Evolutionary conservation across 2,329 filamentous ascomycete genomes (phyloP).

Genomic region (Pseudogymnoascus destructans): DNA sequence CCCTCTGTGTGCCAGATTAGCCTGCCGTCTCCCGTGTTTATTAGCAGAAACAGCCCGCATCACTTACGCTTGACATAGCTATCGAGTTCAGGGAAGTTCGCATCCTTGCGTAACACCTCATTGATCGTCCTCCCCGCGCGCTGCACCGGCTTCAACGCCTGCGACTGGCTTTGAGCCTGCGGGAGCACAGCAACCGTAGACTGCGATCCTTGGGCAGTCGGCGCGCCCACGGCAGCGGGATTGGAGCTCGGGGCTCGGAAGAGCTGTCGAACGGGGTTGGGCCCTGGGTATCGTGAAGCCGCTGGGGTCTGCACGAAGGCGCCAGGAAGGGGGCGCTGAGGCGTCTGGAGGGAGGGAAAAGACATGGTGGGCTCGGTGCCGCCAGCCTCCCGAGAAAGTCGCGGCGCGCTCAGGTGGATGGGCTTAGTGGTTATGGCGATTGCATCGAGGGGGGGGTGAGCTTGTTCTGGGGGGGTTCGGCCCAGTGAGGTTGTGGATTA

Average conservation of each 20-base stretch:
- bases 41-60: not conserved
- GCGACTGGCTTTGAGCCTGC: slow-evolving; percentile 32
- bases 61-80: slow-evolving; percentile 74
- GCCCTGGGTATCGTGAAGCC: slow-evolving; percentile 34
- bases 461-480: not conserved
- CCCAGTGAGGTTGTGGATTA: slow-evolving; percentile 1
- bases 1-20: slow-evolving; percentile 51
- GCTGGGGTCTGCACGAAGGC: slow-evolving; percentile 66
- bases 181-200: slow-evolving; percentile 22
- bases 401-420: slow-evolving; percentile 5
- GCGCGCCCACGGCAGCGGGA: slow-evolving; percentile 20
- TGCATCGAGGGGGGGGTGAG: slow-evolving; percentile 2
- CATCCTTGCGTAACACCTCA: slow-evolving; percentile 59
- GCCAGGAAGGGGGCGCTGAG: slow-evolving; percentile 60
- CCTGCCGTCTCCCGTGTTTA: slow-evolving; percentile 18
- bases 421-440: not conserved
- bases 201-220: slow-evolving; percentile 13
- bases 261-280: slow-evolving; percentile 38
- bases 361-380: slow-evolving; percentile 8
- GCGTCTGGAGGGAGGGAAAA: slow-evolving; percentile 35
- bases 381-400: slow-evolving; percentile 3
- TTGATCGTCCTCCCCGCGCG: slow-evolving; percentile 79
- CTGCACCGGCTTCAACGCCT: slow-evolving; percentile 53
- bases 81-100: slow-evolving; percentile 77
- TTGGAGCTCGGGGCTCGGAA: slow-evolving; percentile 28